Base-by-base conservation (phyloP, 2,329 filamentous ascomycete genomes). In the Huntiella abstrusa region DNA sequence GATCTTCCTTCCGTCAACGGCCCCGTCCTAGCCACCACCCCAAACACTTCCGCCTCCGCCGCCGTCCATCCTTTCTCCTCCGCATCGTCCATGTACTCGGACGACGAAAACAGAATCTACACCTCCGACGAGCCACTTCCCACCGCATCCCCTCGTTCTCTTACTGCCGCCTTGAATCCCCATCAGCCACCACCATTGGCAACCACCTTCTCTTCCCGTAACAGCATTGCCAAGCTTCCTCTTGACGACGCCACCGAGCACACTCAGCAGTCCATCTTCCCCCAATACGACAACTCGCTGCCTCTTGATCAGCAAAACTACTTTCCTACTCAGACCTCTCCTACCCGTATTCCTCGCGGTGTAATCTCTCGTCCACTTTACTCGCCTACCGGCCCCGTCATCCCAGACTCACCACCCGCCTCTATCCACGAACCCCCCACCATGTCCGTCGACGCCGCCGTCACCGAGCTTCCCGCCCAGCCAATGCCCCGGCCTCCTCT, bases 231-330 rank as follows among this genome's bases (percentile, higher is more conserved):
- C 43, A 76, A 77, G 53, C 59, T 64, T 17, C 71, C 70, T 12
- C 54, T 69, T 3, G 56, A 55, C 19, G 62, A 64, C 19, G 40
- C 57, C 1, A 40, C 50, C 15, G 11, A 49, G 55, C 4, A 53
- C 55, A 63, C 69, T 0, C 68, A 82, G 54, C 70, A 73, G 32
- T 86, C 81, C 17, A 85, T 87, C 54, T 87, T 87, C 54, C 82
- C 82, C 5, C 69, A 71, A 28, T 86, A 85, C 56, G 77, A 87
- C 55, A 77, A 75, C 3, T 70, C 69, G 1, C 57, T 83, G 17
- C 67, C 80, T 4, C 68, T 84, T 3, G 67, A 75, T 47, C 72
- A 75, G 48, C 82, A 87, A 55, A 62, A 73, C 41, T 86, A 87
- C 60, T 80, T 71, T 42, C 80, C 81, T 2, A 77, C 73, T 0